These are phyloP conservation scores for Herpetospermum pedunculosum DNA, from an alignment of 306 rosid species.

Conservation along the genomic window DNA sequence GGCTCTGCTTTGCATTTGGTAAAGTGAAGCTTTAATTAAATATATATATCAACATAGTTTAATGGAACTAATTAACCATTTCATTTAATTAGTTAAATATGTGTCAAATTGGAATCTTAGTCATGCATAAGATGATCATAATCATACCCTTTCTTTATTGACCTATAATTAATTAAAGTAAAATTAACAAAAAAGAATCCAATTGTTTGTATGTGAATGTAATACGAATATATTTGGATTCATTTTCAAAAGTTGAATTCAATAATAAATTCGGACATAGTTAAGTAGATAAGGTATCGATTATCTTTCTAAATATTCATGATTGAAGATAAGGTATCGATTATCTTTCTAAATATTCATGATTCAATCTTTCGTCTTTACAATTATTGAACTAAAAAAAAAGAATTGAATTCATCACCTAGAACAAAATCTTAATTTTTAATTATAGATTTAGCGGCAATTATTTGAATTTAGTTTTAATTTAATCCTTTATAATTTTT, in stretches of 20 bases:
- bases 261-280: too few relatives aligned
- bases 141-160: not conserved
- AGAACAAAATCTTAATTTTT: too few relatives aligned
- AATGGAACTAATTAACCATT: not conserved
- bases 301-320: too few relatives aligned
- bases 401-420: too few relatives aligned
- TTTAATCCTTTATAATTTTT: too few relatives aligned
- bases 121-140: constrained; percentile 15
- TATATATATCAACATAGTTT: not conserved
- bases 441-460: too few relatives aligned
- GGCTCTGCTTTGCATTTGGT: constrained; percentile 37
- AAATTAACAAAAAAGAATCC: not conserved
- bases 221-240: not conserved
- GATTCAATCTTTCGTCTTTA: too few relatives aligned
- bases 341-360: too few relatives aligned
- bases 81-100: constrained; percentile 1
- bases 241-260: not conserved
- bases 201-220: not conserved
- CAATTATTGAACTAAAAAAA: too few relatives aligned
- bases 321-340: too few relatives aligned
- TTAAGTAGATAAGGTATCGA: too few relatives aligned
- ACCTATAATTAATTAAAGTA: not conserved
- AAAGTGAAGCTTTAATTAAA: constrained; percentile 12
- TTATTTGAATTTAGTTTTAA: not conserved
- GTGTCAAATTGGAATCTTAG: constrained; percentile 33